Evolutionary conservation across 305 asterid species (phyloP).

Genomic region (Fraxinus sp.): DNA sequence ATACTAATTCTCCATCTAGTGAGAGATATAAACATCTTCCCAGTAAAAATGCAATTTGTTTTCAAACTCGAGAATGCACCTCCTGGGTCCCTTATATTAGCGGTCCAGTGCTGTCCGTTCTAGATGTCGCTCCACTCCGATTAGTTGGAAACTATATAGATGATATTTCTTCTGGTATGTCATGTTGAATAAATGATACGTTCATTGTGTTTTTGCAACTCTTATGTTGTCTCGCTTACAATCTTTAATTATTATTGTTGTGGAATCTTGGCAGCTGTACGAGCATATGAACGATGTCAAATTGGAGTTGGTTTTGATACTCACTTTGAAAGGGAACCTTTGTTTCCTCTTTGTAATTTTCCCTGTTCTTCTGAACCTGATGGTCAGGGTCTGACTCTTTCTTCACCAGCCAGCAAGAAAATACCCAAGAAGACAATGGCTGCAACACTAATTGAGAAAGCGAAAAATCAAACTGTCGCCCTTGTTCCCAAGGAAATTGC

Average conservation of each 20-base stretch:
- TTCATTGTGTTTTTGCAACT: constrained; percentile 22
- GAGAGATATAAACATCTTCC: constrained; percentile 31
- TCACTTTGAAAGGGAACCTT: constrained; percentile 58
- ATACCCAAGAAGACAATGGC: constrained; percentile 76
- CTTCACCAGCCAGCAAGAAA: constrained; percentile 39
- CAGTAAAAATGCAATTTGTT: constrained; percentile 36
- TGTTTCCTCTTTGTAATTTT: constrained; percentile 61
- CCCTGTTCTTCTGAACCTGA: constrained; percentile 45
- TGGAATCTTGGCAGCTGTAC: constrained; percentile 51
- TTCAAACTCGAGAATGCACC: constrained; percentile 35
- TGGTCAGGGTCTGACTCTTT: constrained; percentile 39
- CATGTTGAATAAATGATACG: constrained; percentile 20
- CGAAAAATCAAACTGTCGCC: constrained; percentile 69
- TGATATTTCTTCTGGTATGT: constrained; percentile 78
- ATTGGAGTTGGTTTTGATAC: constrained; percentile 50
- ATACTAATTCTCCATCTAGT: constrained; percentile 30
- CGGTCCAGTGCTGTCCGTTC: constrained; percentile 67
- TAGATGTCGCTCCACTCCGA: constrained; percentile 92
- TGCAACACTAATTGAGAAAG: constrained; percentile 76
- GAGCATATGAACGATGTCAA: constrained; percentile 49
- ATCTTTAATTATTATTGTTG: constrained; percentile 29
- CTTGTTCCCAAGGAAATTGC: constrained; percentile 87
- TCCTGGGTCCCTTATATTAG: constrained; percentile 66
- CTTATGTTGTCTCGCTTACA: constrained; percentile 19
- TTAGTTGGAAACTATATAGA: constrained; percentile 66